Conservation (phyloP, 1,284 basidiomycete genomes). For the Pseudozyma sp. region DNA sequence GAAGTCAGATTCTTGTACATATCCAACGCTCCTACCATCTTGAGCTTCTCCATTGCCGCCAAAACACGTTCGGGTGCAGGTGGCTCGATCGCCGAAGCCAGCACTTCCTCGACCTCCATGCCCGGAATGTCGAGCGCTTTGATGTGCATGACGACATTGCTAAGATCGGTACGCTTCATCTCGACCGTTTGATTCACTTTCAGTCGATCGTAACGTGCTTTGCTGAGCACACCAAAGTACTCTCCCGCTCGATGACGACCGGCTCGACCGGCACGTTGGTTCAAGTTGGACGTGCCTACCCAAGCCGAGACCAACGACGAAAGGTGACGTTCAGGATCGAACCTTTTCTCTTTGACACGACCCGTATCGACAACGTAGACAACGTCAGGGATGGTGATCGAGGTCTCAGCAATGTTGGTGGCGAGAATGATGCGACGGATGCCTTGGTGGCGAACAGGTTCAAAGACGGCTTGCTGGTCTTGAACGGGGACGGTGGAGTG, state of each 20-base stretch:
- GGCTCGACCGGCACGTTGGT: constrained; percentile 92
- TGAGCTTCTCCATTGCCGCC: constrained; percentile 83
- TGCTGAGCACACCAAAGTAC: constrained; percentile 87
- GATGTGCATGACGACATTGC: constrained; percentile 78
- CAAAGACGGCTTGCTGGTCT: constrained; percentile 92
- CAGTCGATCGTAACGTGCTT: constrained; percentile 76
- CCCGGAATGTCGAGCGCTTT: constrained; percentile 94
- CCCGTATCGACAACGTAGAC: constrained; percentile 93
- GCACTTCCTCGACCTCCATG: constrained; percentile 86
- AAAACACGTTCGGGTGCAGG: constrained; percentile 82
- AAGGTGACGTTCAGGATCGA: constrained; percentile 88
- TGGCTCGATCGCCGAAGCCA: constrained; percentile 87
- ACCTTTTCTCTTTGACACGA: constrained; percentile 91
- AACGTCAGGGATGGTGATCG: constrained; percentile 92
- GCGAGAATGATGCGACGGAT: constrained; percentile 84
- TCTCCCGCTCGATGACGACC: constrained; percentile 91
- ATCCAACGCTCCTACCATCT: constrained; percentile 90
- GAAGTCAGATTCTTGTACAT: constrained; percentile 82
- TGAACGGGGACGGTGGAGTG: constrained; percentile 90
- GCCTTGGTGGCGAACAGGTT: constrained; percentile 70
- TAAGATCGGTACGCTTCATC: constrained; percentile 80
- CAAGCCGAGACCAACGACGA: constrained; percentile 87
- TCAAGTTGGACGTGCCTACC: constrained; percentile 92
- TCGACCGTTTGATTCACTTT: constrained; percentile 90
- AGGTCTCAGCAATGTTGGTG: constrained; percentile 93